These are phyloP conservation scores for Ilex paraguariensis DNA, from an alignment of 305 asterid species.

Conservation along the genomic window DNA sequence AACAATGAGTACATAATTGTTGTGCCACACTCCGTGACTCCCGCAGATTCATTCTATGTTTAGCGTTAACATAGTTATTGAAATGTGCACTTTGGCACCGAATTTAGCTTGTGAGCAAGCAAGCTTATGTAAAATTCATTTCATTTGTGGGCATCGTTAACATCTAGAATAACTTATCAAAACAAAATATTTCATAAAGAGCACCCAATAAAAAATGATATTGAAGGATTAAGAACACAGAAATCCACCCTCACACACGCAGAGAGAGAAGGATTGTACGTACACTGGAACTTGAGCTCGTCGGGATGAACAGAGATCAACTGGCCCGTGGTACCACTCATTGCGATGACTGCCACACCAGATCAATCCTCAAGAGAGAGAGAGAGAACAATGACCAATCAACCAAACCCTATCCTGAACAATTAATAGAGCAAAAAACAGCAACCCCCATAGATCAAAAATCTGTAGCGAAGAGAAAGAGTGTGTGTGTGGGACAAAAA, in stretches of 20 bases:
- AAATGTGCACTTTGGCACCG: too few species aligned
- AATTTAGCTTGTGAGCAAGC: too few species aligned
- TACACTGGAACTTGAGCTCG: conserved; percentile 75
- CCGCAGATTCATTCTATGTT: too few species aligned
- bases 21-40: too few species aligned
- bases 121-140: too few species aligned
- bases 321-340: conserved; percentile 41
- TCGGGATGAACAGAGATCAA: conserved; percentile 67
- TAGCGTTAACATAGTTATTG: too few species aligned
- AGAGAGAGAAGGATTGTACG: not conserved
- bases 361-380: conserved; percentile 12
- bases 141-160: too few species aligned
- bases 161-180: too few species aligned
- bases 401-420: not conserved
- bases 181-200: not conserved
- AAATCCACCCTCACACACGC: not conserved
- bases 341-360: conserved; percentile 26
- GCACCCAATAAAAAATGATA: not conserved
- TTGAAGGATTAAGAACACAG: not conserved
- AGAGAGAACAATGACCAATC: not conserved
- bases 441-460: not conserved
- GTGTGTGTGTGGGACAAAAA: not conserved
- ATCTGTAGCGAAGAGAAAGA: not conserved
- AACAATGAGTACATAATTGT: too few species aligned
- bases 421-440: not conserved